Evolutionary conservation across 2,329 filamentous ascomycete genomes (phyloP), one percentile per base, ranked within the genome.

Genomic region (Calcarisporium arbuscula): DNA sequence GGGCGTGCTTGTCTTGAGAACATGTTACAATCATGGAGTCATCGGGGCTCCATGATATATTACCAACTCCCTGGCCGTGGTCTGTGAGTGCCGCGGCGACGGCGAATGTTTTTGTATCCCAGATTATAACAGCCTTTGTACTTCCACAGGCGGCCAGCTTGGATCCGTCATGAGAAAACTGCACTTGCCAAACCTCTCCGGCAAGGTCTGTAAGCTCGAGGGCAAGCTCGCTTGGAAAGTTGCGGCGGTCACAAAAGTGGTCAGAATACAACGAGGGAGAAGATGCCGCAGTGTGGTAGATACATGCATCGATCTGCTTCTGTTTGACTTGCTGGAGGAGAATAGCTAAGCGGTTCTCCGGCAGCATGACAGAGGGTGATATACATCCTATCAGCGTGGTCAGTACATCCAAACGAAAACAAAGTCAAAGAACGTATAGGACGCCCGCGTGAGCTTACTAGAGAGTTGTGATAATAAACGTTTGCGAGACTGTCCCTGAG

Each of bases 331-430:
- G 80, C 38, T 89, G 73, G 34, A 98, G 66, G 12, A 98, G 67
- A 21, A 80, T 73, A 2, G 87, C 86, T 28, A 98, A 68, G 6
- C 92, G 81, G 56, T 92, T 85, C 52, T 95, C 86, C 2, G 92
- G 92, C 35, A 98, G 83, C 89, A 98, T 96, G 28, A 95, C 85
- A 5, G 88, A 92, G 0, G 92, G 90, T 2, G 92, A 95, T 56
- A 98, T 94, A 37, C 79, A 95, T 67, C 74, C 85, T 90, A 47
- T 22, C 21, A 34, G 28, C 20, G 28, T 25, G 36, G 27, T 63
- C 35, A 56, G 40, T 34, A 33, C 15, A 32, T 35, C n/a, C 37
- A 44, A 36, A 10, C 6, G 32, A 28, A 32, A 4, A 17, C 11
- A 14, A 15, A 26, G 6, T 10, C 15, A 16, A 8, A 18, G 6